phyloP scores from a whole-genome alignment of 441 rosid species.

The Croton laevigatus region DNA sequence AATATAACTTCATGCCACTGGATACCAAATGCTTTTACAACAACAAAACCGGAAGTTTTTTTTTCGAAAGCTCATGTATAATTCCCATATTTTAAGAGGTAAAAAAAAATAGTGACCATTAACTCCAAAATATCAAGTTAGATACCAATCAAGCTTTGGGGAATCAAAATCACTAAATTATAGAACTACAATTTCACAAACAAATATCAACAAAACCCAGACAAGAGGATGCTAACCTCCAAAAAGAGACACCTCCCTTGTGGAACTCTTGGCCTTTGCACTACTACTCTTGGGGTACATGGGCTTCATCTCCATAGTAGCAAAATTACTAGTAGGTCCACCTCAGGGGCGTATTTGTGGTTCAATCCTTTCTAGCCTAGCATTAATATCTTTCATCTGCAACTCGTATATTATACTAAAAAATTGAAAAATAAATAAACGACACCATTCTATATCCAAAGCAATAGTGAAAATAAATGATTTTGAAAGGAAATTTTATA shows the following conservation, averaged over 20 bases:
- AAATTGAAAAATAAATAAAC: background rate
- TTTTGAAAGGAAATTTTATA: constrained; percentile 2
- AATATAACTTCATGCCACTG: background rate
- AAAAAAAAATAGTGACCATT: background rate
- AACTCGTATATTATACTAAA: constrained; percentile 9
- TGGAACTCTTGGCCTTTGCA: constrained; percentile 75
- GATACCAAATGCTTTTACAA: constrained; percentile 1
- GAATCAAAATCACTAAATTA: background rate
- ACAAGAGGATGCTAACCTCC: constrained; percentile 60
- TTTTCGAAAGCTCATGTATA: background rate
- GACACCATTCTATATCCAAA: constrained; percentile 9
- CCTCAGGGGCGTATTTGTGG: constrained; percentile 67
- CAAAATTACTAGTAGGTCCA: constrained; percentile 47
- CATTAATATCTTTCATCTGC: constrained; percentile 96
- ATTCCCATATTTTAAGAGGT: background rate
- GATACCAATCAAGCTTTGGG: background rate
- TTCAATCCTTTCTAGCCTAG: constrained; percentile 88
- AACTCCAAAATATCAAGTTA: constrained; percentile 7
- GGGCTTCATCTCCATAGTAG: constrained; percentile 58
- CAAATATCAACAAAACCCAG: constrained; percentile 5
- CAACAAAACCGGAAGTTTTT: background rate
- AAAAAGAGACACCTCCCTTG: constrained; percentile 75
- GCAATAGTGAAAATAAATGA: constrained; percentile 10
- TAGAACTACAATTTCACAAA: background rate
- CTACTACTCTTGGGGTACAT: constrained; percentile 71